Evolutionary conservation across 2,329 filamentous ascomycete species (phyloP), one percentile per base, ranked within the genome.

Genomic region (Colletotrichum limetticola): DNA sequence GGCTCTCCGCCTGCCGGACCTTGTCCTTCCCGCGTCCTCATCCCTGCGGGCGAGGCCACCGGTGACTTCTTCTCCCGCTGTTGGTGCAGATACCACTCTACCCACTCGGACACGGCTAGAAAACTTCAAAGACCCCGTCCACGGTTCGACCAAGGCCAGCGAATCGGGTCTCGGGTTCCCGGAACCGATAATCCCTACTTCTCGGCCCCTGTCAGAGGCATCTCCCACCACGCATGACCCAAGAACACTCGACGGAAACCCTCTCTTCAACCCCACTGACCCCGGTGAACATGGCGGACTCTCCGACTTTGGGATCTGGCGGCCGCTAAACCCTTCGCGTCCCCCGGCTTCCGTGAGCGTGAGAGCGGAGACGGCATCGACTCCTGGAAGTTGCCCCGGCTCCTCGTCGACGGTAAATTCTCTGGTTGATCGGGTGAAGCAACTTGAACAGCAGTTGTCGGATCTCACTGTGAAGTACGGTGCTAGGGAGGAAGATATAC

Each of bases 381-480:
- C 63, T 56, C 76, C 68, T 37, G 76, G 60, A 58, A 70, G 71
- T n/a, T 46, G 69, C 14, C 52, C 58, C 26, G 46, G 66, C 6
- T 63, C 73, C 22, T 75, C 78, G 55, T 76, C 79, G 26, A 78
- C 80, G 68, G 76, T 77, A 14, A 74, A 75, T 16, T 72, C 80
- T 1, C 77, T 86, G 30, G 77, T 82, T 37, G 80, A 82, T 1
- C 80, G 84, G 53, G 81, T 87, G 4, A 80, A 80, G 12, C 81
- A 86, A 26, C 82, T 87, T 5, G 85, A 88, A 71, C 81, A 85
- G 74, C 84, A 83, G 75, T 77, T 87, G 5, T 72, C 71, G 1
- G 68, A 67, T 26, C 46, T 72, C 1, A 49, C 52, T 16, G 60
- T 72, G 7, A 65, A 37, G 28, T 28, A 30, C 5, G 66, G 52